phyloP scores from a whole-genome alignment of 2,329 filamentous ascomycete genomes.

The Colletotrichum nymphaeae region DNA sequence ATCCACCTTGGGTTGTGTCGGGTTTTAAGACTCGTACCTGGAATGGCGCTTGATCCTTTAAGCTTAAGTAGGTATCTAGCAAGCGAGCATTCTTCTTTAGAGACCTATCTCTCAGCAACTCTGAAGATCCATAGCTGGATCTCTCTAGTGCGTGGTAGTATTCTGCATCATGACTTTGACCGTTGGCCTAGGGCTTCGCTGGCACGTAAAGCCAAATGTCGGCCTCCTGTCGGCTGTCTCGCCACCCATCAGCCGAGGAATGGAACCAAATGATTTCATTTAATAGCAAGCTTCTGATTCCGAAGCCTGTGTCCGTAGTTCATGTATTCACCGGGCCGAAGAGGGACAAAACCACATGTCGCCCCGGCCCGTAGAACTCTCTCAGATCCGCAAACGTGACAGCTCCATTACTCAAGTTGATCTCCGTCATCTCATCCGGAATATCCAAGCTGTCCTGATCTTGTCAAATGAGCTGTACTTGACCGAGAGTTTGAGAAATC shows the following conservation, averaged over 20 bases:
- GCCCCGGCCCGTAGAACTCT: not conserved
- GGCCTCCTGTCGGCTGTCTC: not conserved
- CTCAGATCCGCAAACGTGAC: not conserved
- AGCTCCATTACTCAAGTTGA: not conserved
- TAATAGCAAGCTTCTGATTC: not conserved
- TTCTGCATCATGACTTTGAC: not conserved
- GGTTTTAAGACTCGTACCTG: too few relatives aligned
- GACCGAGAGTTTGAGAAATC: too few relatives aligned
- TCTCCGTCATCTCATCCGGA: not conserved
- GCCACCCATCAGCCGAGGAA: not conserved
- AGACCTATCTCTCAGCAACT: not conserved
- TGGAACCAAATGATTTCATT: not conserved
- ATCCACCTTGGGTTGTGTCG: too few relatives aligned
- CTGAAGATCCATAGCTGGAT: not conserved
- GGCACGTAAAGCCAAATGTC: not conserved
- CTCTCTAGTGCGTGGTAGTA: not conserved
- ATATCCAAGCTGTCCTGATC: too few relatives aligned
- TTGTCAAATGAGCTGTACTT: too few relatives aligned
- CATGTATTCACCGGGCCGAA: not conserved
- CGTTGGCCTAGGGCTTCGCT: not conserved
- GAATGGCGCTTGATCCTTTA: not conserved
- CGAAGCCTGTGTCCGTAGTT: accelerated
- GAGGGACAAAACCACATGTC: not conserved
- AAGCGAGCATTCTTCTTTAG: not conserved
- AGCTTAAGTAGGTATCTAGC: not conserved